Evolutionary conservation across 371 early-diverging fungal species (phyloP).

Genomic region (Dipsacomyces acuminosporus): DNA sequence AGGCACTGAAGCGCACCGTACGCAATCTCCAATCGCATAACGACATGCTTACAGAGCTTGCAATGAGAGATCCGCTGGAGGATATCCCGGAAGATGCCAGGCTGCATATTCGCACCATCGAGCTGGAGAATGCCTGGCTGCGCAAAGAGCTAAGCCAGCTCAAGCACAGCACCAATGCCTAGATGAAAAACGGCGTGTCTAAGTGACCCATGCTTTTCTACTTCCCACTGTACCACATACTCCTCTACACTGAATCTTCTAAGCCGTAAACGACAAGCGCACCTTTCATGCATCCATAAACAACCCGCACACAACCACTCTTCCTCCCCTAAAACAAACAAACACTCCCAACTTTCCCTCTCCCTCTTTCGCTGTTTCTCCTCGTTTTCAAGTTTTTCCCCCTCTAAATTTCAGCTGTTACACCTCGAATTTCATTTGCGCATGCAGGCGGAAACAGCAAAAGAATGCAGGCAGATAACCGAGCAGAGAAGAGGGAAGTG

Average conservation of each 20-base stretch:
- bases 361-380: not conserved
- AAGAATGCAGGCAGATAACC: constrained; percentile 22
- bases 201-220: no score
- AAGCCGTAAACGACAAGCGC: no score
- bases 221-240: no score
- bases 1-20: constrained; percentile 16
- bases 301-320: no score
- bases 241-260: no score
- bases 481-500: constrained; percentile 13
- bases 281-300: no score
- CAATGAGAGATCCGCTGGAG: constrained; percentile 17
- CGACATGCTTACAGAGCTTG: constrained; percentile 33
- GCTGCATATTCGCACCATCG: constrained; percentile 30
- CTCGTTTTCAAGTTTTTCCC: not conserved
- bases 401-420: not conserved
- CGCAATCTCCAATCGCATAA: constrained; percentile 28
- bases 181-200: no score
- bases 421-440: not conserved
- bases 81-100: constrained; percentile 18
- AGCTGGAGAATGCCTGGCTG: constrained; percentile 44
- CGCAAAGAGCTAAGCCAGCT: constrained; percentile 20
- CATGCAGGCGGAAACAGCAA: not conserved
- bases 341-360: constrained; percentile 1
- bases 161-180: not conserved
- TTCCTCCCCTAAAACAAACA: no score